Base-by-base conservation (phyloP, 176 grass and related monocot genomes). In the Rhynchospora breviuscula region DNA sequence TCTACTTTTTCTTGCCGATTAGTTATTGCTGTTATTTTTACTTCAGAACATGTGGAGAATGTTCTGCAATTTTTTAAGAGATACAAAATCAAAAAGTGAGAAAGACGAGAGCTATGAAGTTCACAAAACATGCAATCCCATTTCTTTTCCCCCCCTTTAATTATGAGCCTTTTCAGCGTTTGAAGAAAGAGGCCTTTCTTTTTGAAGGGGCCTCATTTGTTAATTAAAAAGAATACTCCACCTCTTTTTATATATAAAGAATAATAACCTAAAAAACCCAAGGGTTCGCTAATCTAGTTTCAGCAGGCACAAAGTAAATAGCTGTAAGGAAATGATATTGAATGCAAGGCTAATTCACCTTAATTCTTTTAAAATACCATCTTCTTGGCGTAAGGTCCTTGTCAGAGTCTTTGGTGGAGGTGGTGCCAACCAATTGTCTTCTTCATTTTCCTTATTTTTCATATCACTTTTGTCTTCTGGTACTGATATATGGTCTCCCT, bases 371-470 rank as follows among this genome's bases (percentile, higher is more conserved):
- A 90, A 13, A 9, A 88, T 75, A 13, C 81, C 91, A 70, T 89
- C 69, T 33, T 93, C 79, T 21, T 59, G 52, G 54, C 2, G 3
- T 17, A 10, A 5, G 2, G 84, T 56, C 71, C 79, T 70, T 3
- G 26, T 51, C 7, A 74, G 58, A 11, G 84, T 59, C 81, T 88
- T 98, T 48, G 84, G 87, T 3, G 89, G 92, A 2, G 90, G 92
- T 0, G 89, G 86, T 13, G 80, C 83, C 54, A 93, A 83, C 95
- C 95, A 98, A 89, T 98, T 89, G 46, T 94, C 95, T 22, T 96
- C 90, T 6, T 85, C 85, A 40, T 72, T 68, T 84, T 79, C 59
- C n/a, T 79, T 86, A 15, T 72, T 75, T 22, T 10, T 80, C 17
- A 19, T 47, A 61, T 67, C 67, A 46, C 19, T 80, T 22, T 87